A percentile compares a stretch with the other conserved stretches of the same genome.
Evolutionary conservation across 257 asterid genomes (phyloP).

Genomic region (Coffea eugenioides): DNA sequence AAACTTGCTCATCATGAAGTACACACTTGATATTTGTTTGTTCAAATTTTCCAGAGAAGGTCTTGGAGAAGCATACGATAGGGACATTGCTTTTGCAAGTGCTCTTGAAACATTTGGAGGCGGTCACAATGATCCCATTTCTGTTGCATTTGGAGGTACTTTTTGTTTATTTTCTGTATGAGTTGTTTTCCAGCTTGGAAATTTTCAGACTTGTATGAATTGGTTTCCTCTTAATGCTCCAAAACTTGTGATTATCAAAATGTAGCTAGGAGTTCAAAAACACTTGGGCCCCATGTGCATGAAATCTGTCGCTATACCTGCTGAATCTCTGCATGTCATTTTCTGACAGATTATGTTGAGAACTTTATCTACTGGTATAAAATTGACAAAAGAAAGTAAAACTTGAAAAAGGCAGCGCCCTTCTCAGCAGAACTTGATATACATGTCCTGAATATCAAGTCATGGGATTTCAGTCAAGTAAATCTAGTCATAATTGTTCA

Average conservation of each 20-base stretch:
- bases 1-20: background rate
- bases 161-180: conserved; percentile 31
- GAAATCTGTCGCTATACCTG: background rate
- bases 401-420: background rate
- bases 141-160: conserved; percentile 85
- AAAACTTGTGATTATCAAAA: background rate
- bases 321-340: background rate
- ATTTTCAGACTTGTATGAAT: background rate
- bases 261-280: background rate
- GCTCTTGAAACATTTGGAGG: conserved; percentile 88
- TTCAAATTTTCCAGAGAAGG: conserved; percentile 72
- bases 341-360: background rate
- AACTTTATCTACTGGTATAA: conserved; percentile 1
- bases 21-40: conserved; percentile 7
- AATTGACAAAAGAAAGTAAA: background rate
- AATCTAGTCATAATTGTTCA: background rate
- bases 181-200: background rate
- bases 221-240: background rate
- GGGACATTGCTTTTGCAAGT: conserved; percentile 86
- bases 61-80: conserved; percentile 91
- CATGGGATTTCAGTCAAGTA: no score
- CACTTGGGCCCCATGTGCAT: background rate
- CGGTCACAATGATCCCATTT: conserved; percentile 78
- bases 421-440: background rate
- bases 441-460: background rate